A percentile compares a stretch with the other conserved stretches of the same genome.
These are phyloP conservation scores for Excoecaria cochinchinensis DNA, from an alignment of 345 rosid species.

Conservation along the genomic window DNA sequence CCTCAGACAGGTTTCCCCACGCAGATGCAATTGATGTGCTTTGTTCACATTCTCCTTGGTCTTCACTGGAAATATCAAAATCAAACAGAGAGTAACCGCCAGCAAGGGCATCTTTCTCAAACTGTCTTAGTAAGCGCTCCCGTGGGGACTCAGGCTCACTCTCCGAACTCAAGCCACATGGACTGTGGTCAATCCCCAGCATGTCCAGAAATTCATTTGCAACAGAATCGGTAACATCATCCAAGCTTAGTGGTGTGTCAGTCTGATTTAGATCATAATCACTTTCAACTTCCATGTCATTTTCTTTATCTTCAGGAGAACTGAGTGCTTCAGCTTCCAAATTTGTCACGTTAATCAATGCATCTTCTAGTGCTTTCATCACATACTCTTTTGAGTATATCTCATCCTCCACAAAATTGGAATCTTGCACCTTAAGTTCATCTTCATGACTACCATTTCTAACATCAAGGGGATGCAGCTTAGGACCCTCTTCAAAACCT, in stretches of 20 bases:
- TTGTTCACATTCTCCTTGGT: conserved; percentile 41
- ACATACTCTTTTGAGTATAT: conserved; percentile 56
- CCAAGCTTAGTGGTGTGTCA: conserved; percentile 46
- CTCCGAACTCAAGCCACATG: conserved; percentile 63
- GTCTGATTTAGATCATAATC: conserved; percentile 31
- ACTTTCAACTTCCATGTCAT: conserved; percentile 28
- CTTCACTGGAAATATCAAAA: conserved; percentile 43
- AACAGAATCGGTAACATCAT: conserved; percentile 60
- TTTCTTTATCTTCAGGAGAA: conserved; percentile 56
- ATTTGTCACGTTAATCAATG: conserved; percentile 54
- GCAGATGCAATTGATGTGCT: conserved; percentile 33
- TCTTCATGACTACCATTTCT: conserved; percentile 23
- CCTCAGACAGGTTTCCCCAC: conserved; percentile 40
- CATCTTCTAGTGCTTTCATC: conserved; percentile 76
- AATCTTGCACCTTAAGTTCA: conserved; percentile 28
- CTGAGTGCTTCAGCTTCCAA: conserved; percentile 52
- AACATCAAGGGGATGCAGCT: conserved; percentile 29
- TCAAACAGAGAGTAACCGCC: conserved; percentile 65
- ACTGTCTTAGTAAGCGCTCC: conserved; percentile 78
- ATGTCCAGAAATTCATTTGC: conserved; percentile 78
- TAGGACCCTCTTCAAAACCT: conserved; percentile 36
- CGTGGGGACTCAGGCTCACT: conserved; percentile 96
- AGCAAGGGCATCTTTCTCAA: conserved; percentile 75
- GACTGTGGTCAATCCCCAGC: conserved; percentile 78
- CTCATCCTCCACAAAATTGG: conserved; percentile 32